A percentile compares a stretch with the other conserved stretches of the same genome.
phyloP scores from a whole-genome alignment of 73 alveolate species.

The Tetrahymena malaccensis region DNA sequence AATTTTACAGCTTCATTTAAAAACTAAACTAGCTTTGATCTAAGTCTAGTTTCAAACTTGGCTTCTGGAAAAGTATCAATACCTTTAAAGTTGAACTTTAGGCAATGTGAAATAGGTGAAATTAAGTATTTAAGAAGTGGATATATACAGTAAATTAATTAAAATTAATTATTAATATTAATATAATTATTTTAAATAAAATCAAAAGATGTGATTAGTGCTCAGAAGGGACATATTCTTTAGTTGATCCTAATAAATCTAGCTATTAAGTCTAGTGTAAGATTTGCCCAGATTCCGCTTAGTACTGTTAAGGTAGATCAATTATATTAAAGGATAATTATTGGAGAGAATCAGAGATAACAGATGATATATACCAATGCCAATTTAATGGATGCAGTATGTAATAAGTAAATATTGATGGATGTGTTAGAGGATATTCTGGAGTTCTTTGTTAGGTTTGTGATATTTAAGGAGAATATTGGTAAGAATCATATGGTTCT shows the following conservation, averaged over 20 bases:
- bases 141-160: not conserved
- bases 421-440: not conserved
- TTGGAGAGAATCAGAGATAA: not conserved
- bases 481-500: not conserved
- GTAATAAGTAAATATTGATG: not conserved
- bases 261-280: not conserved
- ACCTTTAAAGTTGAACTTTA: not conserved
- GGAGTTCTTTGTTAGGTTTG: not conserved
- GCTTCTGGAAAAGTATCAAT: not conserved
- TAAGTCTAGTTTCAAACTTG: not conserved
- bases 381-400: not conserved
- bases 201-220: not conserved
- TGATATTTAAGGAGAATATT: not conserved
- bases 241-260: not conserved
- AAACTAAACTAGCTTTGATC: not conserved
- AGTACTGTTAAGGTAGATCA: not conserved
- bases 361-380: not conserved
- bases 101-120: not conserved
- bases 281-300: not conserved
- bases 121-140: not conserved
- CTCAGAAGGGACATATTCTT: not conserved
- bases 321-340: not conserved
- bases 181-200: not conserved
- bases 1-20: not conserved
- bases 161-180: not conserved